Base-by-base conservation (phyloP, 2,329 filamentous ascomycete genomes). In the Claviceps capensis region DNA sequence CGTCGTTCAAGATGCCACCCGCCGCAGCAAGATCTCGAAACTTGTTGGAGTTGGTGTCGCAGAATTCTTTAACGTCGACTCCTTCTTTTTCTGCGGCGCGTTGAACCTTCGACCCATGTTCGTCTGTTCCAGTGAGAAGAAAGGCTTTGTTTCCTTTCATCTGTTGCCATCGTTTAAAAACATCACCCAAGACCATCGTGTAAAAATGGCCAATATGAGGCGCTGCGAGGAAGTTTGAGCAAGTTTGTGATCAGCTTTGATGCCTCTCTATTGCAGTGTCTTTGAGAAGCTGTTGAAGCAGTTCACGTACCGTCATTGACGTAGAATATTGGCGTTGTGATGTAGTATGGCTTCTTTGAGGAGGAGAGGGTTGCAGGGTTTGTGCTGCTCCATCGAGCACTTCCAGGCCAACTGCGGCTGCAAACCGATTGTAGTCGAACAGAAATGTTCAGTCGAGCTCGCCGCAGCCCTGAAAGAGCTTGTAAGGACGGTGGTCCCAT, bases 301-400 rank as follows among this genome's bases (percentile, higher is more conserved):
- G 22, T 45, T 11, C 26, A 3, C 23, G 59, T 72, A 90, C 88
- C 82, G 52, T 90, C 88, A 78, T 98, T 98, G 72, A 98, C 93
- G 69, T 98, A 98, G 73, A 97, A 98, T 53, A 98, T 98, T 2
- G 93, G 93, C 8, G 89, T 94, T 5, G 93, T 97, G 62, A 95
- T 76, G 73, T 97, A 98, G 72, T 85, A 96, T 8, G 91, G 89
- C 72, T 97, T 97, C 55, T 62, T 58, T 36, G 51, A 47, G 48
- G 38, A 46, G 43, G 50, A 47, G 48, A 22, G 43, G 45, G 50
- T 43, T 48, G 49, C 22, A 44, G 53, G 51, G 46, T 58, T 54
- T 14, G 63, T 63, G 61, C 65, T 67, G 53, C 55, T 65, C 62
- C 64, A 67, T 54, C 64, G 63, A 19, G 53, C 51, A 38, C 55